Conservation (phyloP, 352 stramenopile species). For the Globisporangium polare region DNA sequence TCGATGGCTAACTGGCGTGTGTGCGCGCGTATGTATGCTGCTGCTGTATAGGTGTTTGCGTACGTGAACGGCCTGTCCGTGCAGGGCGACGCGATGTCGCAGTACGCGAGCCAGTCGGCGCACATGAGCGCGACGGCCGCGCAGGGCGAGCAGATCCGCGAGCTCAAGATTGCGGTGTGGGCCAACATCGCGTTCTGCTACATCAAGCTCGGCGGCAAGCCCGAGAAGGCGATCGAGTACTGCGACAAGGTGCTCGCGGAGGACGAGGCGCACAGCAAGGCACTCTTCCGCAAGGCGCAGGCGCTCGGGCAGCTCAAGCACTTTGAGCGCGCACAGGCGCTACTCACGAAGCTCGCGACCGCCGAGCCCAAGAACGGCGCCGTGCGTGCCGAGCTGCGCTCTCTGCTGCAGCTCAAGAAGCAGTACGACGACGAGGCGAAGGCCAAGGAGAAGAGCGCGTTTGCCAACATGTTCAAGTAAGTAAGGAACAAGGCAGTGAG, state of each 20-base stretch:
- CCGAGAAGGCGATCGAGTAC: conserved; percentile 48
- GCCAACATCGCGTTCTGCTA: conserved; percentile 83
- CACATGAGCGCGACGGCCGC: conserved; percentile 52
- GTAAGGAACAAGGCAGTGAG: neutral
- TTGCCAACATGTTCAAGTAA: conserved; percentile 55
- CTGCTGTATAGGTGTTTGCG: conserved; percentile 47
- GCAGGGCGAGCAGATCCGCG: conserved; percentile 53
- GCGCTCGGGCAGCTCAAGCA: conserved; percentile 53
- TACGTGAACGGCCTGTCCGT: conserved; percentile 81
- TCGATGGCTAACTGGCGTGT: neutral
- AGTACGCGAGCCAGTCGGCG: conserved; percentile 45
- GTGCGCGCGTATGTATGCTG: neutral
- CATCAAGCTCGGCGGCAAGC: conserved; percentile 54
- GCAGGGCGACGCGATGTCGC: conserved; percentile 69
- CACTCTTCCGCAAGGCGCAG: conserved; percentile 78
- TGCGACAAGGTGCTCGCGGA: conserved; percentile 77
- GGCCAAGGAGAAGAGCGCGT: conserved; percentile 51
- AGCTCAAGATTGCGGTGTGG: conserved; percentile 66
- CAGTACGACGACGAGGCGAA: conserved; percentile 54
- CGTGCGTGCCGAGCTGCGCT: conserved; percentile 58
- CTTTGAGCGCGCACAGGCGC: conserved; percentile 46
- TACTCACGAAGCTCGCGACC: conserved; percentile 51
- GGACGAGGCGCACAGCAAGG: conserved; percentile 66
- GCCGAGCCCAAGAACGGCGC: conserved; percentile 69
- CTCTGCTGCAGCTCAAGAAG: conserved; percentile 46